Conservation (phyloP, 352 stramenopile species). For the Plasmopara viticola region DNA sequence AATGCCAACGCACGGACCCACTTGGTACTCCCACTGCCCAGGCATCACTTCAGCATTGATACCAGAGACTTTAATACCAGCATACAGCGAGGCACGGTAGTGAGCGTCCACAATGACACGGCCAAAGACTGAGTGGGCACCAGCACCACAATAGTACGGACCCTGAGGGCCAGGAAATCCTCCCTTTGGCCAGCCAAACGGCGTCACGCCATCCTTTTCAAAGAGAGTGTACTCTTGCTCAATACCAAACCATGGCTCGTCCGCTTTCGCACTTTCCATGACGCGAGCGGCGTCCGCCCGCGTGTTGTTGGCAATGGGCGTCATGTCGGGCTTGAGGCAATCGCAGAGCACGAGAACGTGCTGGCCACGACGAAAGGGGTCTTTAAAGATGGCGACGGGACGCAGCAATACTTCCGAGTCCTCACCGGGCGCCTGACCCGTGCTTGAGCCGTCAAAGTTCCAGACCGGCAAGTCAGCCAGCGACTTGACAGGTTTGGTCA, state of each 20-base stretch:
- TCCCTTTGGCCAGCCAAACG: conserved; percentile 89
- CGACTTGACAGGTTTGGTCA: conserved; percentile 60
- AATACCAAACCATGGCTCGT: conserved; percentile 92
- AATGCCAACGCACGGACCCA: conserved; percentile 95
- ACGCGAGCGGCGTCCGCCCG: conserved; percentile 70
- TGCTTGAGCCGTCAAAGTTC: conserved; percentile 98
- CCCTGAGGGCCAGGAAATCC: conserved; percentile 87
- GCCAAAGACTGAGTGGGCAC: conserved; percentile 94
- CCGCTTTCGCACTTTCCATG: conserved; percentile 48
- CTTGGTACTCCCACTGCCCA: conserved; percentile 97
- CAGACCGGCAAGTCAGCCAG: conserved; percentile 89
- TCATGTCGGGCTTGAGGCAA: conserved; percentile 92
- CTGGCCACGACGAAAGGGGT: conserved; percentile 93
- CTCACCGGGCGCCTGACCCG: conserved; percentile 93
- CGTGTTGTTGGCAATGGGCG: conserved; percentile 90
- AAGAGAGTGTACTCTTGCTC: conserved; percentile 97
- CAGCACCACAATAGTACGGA: conserved; percentile 92
- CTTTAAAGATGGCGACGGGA: conserved; percentile 90
- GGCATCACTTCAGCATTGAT: conserved; percentile 98
- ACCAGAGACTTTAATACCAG: conserved; percentile 93
- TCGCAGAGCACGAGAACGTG: conserved; percentile 98
- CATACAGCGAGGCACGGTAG: conserved; percentile 94
- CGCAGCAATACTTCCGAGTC: conserved; percentile 95
- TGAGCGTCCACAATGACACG: conserved; percentile 92
- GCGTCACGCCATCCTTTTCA: conserved; percentile 79